A percentile compares a stretch with the other conserved stretches of the same genome.
These are phyloP conservation scores for Nothopassalora personata DNA, from an alignment of 2,329 filamentous ascomycete genomes.

Conservation along the genomic window DNA sequence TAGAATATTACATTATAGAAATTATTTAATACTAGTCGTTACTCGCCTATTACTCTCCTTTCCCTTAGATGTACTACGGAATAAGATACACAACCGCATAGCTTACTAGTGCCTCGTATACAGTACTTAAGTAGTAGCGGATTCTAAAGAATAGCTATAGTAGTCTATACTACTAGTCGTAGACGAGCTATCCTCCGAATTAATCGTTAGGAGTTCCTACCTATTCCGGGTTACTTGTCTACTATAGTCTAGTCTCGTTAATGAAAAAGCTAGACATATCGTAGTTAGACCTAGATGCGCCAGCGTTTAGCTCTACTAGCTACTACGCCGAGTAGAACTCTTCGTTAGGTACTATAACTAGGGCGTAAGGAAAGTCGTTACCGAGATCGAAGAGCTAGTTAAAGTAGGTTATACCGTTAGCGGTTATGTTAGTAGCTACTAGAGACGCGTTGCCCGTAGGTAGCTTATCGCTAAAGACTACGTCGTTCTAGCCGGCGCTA, in stretches of 20 bases:
- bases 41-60: neutral
- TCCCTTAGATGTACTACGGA: constrained; percentile 23
- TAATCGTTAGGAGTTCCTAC: constrained; percentile 8
- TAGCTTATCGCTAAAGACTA: constrained; percentile 20
- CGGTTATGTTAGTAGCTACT: constrained; percentile 24
- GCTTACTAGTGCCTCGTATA: constrained; percentile 22
- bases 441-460: constrained; percentile 23
- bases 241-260: constrained; percentile 32
- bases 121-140: constrained; percentile 18
- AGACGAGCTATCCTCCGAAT: constrained; percentile 32
- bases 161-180: constrained; percentile 31
- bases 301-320: constrained; percentile 29
- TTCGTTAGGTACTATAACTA: constrained; percentile 16
- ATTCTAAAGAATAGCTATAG: constrained; percentile 32
- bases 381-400: constrained; percentile 31
- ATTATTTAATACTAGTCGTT: neutral
- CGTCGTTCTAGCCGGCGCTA: constrained; percentile 29
- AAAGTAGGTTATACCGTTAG: constrained; percentile 17
- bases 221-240: constrained; percentile 13
- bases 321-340: constrained; percentile 31
- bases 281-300: constrained; percentile 10
- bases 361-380: constrained; percentile 25
- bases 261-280: constrained; percentile 24
- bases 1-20: neutral
- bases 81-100: constrained; percentile 30